phyloP scores from a whole-genome alignment of 768 basidiomycete species.

The Tricholoma hemisulphureum region DNA sequence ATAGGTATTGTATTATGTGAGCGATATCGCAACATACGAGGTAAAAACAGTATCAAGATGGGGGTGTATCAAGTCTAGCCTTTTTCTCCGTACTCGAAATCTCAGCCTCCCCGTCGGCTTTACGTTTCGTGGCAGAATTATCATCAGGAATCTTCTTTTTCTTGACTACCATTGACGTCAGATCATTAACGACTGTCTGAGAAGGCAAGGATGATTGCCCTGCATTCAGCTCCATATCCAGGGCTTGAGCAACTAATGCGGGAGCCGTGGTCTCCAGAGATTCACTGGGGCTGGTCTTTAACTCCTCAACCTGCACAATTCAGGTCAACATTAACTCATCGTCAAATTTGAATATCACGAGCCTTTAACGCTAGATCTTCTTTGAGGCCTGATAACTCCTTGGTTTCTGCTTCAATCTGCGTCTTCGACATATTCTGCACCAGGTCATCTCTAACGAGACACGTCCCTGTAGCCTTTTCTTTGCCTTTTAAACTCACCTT shows the following conservation, averaged over 20 bases:
- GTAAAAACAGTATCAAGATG: slow-evolving; percentile 14
- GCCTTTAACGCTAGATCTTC: slow-evolving; percentile 88
- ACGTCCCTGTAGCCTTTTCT: slow-evolving; percentile 57
- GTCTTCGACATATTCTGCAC: slow-evolving; percentile 65
- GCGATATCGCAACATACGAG: neutral
- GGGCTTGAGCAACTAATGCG: slow-evolving; percentile 64
- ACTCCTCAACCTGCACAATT: slow-evolving; percentile 75
- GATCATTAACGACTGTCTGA: slow-evolving; percentile 63
- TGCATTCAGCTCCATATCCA: slow-evolving; percentile 69
- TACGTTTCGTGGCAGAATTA: slow-evolving; percentile 54
- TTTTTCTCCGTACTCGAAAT: slow-evolving; percentile 60
- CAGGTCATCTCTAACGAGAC: slow-evolving; percentile 48
- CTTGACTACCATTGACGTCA: slow-evolving; percentile 83
- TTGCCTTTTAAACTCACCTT: slow-evolving; percentile 61
- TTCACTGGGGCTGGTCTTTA: slow-evolving; percentile 77
- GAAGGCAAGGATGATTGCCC: slow-evolving; percentile 30
- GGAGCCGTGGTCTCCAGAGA: slow-evolving; percentile 55
- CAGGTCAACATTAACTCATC: neutral
- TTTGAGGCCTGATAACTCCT: slow-evolving; percentile 72
- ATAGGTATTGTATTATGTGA: neutral
- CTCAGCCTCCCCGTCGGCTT: slow-evolving; percentile 60
- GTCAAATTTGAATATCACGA: neutral
- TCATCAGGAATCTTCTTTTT: slow-evolving; percentile 67
- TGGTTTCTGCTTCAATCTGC: slow-evolving; percentile 78
- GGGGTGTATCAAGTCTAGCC: slow-evolving; percentile 49